phyloP scores from a whole-genome alignment of 306 rosid species.

The Oxytropis ochrocephala region DNA sequence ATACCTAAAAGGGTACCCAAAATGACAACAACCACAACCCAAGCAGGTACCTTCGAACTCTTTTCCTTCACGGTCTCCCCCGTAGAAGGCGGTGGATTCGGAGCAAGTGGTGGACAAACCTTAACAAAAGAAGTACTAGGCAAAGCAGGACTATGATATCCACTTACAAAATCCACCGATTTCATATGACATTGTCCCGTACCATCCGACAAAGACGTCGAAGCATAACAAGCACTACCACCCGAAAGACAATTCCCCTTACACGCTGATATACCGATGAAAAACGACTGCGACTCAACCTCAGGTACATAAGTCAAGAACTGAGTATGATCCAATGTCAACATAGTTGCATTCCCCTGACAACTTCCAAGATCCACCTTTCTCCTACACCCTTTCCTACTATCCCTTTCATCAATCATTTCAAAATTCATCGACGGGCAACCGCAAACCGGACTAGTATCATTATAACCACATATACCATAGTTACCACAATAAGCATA shows the following conservation, averaged over 20 bases:
- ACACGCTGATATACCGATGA: background rate
- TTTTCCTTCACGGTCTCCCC: conserved; percentile 8
- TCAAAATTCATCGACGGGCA: background rate
- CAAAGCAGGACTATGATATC: conserved; percentile 24
- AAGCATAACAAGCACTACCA: conserved; percentile 19
- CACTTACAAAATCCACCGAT: conserved; percentile 17
- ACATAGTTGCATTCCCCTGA: conserved; percentile 9
- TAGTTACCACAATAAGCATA: background rate
- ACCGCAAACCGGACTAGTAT: background rate
- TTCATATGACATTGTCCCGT: conserved; percentile 30
- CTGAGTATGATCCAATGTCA: background rate
- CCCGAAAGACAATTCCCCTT: conserved; percentile 22
- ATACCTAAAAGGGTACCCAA: conserved; percentile 46
- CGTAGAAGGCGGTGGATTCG: conserved; percentile 25
- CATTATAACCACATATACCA: conserved; percentile 2
- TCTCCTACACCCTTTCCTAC: background rate
- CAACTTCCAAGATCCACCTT: background rate
- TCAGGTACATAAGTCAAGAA: background rate
- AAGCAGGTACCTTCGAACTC: conserved; percentile 27
- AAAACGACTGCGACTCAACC: background rate
- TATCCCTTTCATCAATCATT: background rate
- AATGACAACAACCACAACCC: conserved; percentile 36
- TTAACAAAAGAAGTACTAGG: conserved; percentile 40
- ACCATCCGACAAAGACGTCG: conserved; percentile 38
- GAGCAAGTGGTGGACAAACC: conserved; percentile 30